phyloP scores from a whole-genome alignment of 805 yeast genomes.

The Ogataea degrootiae region DNA sequence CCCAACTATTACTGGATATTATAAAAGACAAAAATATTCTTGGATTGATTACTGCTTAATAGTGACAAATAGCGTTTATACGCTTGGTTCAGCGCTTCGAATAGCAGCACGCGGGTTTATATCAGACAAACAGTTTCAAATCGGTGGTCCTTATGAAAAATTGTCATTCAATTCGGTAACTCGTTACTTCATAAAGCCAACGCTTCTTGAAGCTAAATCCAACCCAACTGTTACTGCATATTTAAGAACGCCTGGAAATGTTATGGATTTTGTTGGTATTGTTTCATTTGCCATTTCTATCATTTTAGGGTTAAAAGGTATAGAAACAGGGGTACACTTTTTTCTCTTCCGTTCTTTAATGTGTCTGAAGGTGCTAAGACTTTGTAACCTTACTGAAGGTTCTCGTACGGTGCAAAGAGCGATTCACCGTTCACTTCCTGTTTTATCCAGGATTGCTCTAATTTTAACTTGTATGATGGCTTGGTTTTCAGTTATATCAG shows the following conservation, averaged over 20 bases:
- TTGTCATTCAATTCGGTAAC: neutral
- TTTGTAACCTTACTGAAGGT: slow-evolving; percentile 65
- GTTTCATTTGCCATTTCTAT: slow-evolving; percentile 66
- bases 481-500: slow-evolving; percentile 73
- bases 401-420: slow-evolving; percentile 64
- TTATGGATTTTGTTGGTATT: slow-evolving; percentile 67
- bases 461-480: slow-evolving; percentile 74
- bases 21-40: slow-evolving; percentile 33
- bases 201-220: neutral
- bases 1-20: slow-evolving; percentile 36
- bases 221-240: slow-evolving; percentile 44
- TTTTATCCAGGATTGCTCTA: slow-evolving; percentile 59
- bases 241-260: slow-evolving; percentile 71
- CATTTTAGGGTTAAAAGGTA: slow-evolving; percentile 39
- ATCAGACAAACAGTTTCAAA: neutral
- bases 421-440: slow-evolving; percentile 69
- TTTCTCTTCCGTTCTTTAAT: slow-evolving; percentile 63
- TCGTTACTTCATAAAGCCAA: neutral
- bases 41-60: slow-evolving; percentile 52
- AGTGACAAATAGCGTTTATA: slow-evolving; percentile 49
- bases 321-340: slow-evolving; percentile 46
- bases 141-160: neutral
- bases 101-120: slow-evolving; percentile 64
- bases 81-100: slow-evolving; percentile 49
- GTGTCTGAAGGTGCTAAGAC: slow-evolving; percentile 59